phyloP scores from a whole-genome alignment of 192 early-diverging fungal species.

The Entomortierella chlamydospora region DNA sequence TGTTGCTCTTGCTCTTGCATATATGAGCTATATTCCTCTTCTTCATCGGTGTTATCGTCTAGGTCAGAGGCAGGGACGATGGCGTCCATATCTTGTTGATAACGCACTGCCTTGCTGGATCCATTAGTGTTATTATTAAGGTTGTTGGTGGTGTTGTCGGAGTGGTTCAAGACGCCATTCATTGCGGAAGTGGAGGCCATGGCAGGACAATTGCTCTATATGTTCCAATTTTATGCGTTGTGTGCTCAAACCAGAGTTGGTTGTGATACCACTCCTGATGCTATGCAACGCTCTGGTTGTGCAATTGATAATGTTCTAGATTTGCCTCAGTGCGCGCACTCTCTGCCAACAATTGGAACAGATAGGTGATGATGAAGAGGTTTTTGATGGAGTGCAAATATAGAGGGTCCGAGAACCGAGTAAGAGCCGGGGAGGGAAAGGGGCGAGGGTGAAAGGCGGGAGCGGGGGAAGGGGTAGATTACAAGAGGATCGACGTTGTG shows the following conservation, averaged over 20 bases:
- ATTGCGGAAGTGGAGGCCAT: conserved; percentile 15
- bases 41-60: conserved; percentile 43
- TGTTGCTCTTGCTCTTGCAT: conserved; percentile 48
- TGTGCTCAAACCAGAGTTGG: conserved; percentile 3
- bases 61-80: conserved; percentile 48
- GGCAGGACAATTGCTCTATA: not conserved
- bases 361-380: not conserved
- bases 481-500: conserved; percentile 1
- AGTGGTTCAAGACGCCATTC: not conserved
- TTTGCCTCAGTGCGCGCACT: too few relatives aligned
- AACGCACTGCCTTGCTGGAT: not conserved
- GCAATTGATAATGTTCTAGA: not conserved
- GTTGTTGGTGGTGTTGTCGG: conserved; percentile 6
- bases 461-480: not conserved
- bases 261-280: conserved; percentile 13
- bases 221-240: conserved; percentile 2
- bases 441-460: not conserved
- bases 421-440: conserved; percentile 1
- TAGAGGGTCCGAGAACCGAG: not conserved
- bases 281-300: not conserved
- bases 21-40: conserved; percentile 42
- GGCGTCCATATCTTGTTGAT: conserved; percentile 30
- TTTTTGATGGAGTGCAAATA: not conserved
- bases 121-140: conserved; percentile 10
- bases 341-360: not conserved